Base-by-base conservation (phyloP, 148 eudicot species). In the Simmondsia chinensis region DNA sequence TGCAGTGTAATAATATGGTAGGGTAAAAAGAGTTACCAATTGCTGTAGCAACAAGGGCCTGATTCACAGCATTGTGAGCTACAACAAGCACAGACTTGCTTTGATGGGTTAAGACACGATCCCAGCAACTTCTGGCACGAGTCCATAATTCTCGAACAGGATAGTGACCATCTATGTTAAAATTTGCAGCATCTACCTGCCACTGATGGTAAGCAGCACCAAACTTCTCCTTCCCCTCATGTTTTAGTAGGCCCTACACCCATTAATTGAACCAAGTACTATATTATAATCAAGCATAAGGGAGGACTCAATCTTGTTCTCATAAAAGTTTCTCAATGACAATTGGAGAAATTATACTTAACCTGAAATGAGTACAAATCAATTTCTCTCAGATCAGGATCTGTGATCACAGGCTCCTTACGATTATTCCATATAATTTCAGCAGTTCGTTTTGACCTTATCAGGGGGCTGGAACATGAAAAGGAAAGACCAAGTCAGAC, bases 31-130 rank as follows among this genome's bases (percentile, higher is more conserved):
- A 28, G n/a, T 50, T 79, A 89, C 97, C 97, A 4, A 91, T 63
- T 11, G 97, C 88, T 24, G 97, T 79, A 13, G 97, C 95, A 55
- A 91, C 63, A 49, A 91, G 88, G 48, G 97, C 97, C 66, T 91
- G 97, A 56, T 91, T 91, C 56, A 91, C 97, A 39, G 97, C 97
- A 82, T 91, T 91, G 42, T 91, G 97, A 72, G 97, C 97, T 65
- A 91, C 97, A 60, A 89, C 94, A 31, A 91, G 85, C 43, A 79
- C 73, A n/a, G 94, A 91, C 60, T 66, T 82, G 76, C 88, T 76
- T 50, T 91, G 79, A 58, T 82, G 83, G 19, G 56, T 45, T 50
- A 91, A 56, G 48, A 85, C 79, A 58, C 66, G 82, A 29, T 62
- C 67, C 97, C 97, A 85, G 58, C 94, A 76, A 54, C 52, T 76